Evolutionary conservation across 1,284 basidiomycete genomes (phyloP).

Genomic region (Lentinula novae-zelandiae): DNA sequence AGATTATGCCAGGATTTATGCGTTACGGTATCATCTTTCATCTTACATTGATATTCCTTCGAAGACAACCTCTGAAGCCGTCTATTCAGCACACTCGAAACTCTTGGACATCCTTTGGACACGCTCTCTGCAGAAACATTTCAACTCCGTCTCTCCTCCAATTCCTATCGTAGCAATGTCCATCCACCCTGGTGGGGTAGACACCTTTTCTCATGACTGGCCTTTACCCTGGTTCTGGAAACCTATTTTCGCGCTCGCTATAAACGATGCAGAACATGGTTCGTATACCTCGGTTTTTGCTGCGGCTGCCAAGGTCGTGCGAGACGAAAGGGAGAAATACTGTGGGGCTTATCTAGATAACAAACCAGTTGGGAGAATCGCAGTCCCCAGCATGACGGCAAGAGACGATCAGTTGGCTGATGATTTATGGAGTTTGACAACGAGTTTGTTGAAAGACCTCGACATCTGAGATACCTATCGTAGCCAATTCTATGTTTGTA

Average conservation of each 20-base stretch:
- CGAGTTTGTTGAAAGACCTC: conserved; percentile 11
- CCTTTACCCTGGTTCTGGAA: conserved; percentile 17
- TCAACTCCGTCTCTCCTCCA: conserved; percentile 18
- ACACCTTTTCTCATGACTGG: conserved; percentile 23
- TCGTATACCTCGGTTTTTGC: conserved; percentile 34
- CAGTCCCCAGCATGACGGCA: conserved; percentile 16
- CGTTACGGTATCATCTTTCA: conserved; percentile 16
- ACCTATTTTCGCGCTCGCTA: conserved; percentile 22
- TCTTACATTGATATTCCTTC: not conserved
- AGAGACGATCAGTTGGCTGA: conserved; percentile 15
- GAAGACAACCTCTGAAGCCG: not conserved
- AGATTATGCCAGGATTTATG: conserved; percentile 9
- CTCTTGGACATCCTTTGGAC: conserved; percentile 23
- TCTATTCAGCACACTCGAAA: conserved; percentile 22
- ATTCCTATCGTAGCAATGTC: conserved; percentile 25
- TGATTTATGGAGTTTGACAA: conserved; percentile 21
- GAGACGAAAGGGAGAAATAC: conserved; percentile 22
- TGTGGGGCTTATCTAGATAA: conserved; percentile 25
- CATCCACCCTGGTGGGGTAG: conserved; percentile 28
- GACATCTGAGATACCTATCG: not conserved
- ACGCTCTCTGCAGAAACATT: conserved; percentile 22
- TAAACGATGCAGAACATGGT: conserved; percentile 24
- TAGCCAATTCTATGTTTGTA: too few species aligned
- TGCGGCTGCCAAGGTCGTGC: conserved; percentile 28
- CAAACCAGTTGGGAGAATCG: conserved; percentile 22